Conservation (phyloP, 805 yeast species). For the Saturnispora kantuleensis region DNA sequence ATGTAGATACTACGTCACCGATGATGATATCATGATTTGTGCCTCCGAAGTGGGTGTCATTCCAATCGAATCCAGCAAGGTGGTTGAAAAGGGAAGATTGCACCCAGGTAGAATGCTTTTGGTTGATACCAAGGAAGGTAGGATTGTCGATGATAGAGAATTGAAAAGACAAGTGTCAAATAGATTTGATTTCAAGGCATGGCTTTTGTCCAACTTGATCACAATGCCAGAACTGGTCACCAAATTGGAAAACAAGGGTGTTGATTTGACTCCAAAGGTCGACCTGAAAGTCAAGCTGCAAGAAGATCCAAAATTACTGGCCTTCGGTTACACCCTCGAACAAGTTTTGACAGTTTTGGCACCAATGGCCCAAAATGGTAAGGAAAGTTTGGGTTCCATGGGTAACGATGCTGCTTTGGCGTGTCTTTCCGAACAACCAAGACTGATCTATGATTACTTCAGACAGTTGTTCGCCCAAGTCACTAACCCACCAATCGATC, state of each 20-base stretch:
- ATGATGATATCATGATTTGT: constrained; percentile 91
- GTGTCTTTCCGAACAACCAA: constrained; percentile 88
- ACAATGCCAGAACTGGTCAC: constrained; percentile 65
- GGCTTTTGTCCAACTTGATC: constrained; percentile 83
- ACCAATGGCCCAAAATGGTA: constrained; percentile 89
- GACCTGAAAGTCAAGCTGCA: constrained; percentile 42
- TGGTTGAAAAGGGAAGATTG: constrained; percentile 85
- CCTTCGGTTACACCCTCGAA: constrained; percentile 92
- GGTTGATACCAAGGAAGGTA: constrained; percentile 88
- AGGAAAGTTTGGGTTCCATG: constrained; percentile 96
- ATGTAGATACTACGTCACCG: constrained; percentile 92
- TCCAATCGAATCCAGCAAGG: constrained; percentile 71
- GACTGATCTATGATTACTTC: constrained; percentile 83
- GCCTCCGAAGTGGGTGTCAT: constrained; percentile 98
- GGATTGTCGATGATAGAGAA: constrained; percentile 88
- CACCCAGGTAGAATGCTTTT: constrained; percentile 94
- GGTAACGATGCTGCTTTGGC: constrained; percentile 97
- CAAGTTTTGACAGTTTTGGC: constrained; percentile 74
- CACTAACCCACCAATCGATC: constrained; percentile 97
- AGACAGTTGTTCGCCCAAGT: constrained; percentile 96
- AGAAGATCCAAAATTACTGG: constrained; percentile 71
- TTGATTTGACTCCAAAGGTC: constrained; percentile 19
- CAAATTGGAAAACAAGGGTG: constrained; percentile 41
- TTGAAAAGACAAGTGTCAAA: constrained; percentile 71
- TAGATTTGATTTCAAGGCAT: constrained; percentile 83